phyloP scores from a whole-genome alignment of 2,329 filamentous ascomycete species.

The Colletotrichum liaoningense region DNA sequence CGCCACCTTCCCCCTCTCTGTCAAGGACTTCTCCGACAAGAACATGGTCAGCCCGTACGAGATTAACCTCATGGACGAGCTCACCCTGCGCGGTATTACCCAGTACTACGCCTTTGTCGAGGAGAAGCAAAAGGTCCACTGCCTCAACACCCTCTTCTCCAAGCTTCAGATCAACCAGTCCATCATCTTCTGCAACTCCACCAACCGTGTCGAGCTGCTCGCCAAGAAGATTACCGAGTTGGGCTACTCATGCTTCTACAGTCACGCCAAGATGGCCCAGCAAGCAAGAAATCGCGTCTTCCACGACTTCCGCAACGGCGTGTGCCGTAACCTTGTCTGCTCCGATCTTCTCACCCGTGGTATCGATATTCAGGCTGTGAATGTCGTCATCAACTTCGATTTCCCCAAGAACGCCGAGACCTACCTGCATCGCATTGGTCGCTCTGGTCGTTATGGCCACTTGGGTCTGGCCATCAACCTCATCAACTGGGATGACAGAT shows the following conservation, averaged over 20 bases:
- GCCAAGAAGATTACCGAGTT: slow-evolving; percentile 99
- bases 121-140: slow-evolving; percentile 99
- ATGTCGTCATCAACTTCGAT: slow-evolving; percentile 99
- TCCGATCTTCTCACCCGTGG: slow-evolving; percentile 97
- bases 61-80: slow-evolving; percentile 99
- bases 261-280: slow-evolving; percentile 97
- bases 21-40: slow-evolving; percentile 98
- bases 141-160: slow-evolving; percentile 97
- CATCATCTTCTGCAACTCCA: slow-evolving; percentile 99
- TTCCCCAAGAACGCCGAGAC: slow-evolving; percentile 99
- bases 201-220: slow-evolving; percentile 95
- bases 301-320: slow-evolving; percentile 98
- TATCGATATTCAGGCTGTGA: slow-evolving; percentile 99
- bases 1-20: slow-evolving; percentile 95
- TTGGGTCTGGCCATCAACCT: slow-evolving; percentile 97
- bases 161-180: slow-evolving; percentile 99
- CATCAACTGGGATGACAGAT: slow-evolving; percentile 99
- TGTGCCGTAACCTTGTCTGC: slow-evolving; percentile 97
- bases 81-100: slow-evolving; percentile 96
- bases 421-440: slow-evolving; percentile 97
- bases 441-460: slow-evolving; percentile 96
- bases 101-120: slow-evolving; percentile 99
- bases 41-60: slow-evolving; percentile 97
- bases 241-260: slow-evolving; percentile 99
- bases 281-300: slow-evolving; percentile 98